These are phyloP conservation scores for Ustilago curta DNA, from an alignment of 1,284 basidiomycete species.

Conservation along the genomic window DNA sequence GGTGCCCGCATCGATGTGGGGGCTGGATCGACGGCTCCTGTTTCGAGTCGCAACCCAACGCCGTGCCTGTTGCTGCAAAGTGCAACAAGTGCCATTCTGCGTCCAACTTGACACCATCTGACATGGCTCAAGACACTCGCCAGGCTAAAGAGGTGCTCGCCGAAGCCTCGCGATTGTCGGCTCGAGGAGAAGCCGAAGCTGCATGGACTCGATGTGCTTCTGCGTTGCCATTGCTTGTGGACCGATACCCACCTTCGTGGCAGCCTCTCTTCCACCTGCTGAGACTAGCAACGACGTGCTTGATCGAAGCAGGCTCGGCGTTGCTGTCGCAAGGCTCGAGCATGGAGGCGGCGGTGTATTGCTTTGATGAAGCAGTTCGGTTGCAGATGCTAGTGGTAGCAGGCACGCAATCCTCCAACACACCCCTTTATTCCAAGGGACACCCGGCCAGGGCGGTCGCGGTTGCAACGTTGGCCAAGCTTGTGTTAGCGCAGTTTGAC, in stretches of 20 bases:
- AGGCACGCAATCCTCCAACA: slow-evolving; percentile 71
- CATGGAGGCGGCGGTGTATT: slow-evolving; percentile 28
- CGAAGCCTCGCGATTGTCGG: slow-evolving; percentile 75
- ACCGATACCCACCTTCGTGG: slow-evolving; percentile 68
- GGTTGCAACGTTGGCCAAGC: slow-evolving; percentile 82
- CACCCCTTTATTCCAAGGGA: slow-evolving; percentile 74
- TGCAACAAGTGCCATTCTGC: slow-evolving; percentile 73
- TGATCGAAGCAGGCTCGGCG: slow-evolving; percentile 71
- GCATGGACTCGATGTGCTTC: slow-evolving; percentile 76
- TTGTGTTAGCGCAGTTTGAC: slow-evolving; percentile 79
- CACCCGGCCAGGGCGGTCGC: slow-evolving; percentile 84
- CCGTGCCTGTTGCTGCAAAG: slow-evolving; percentile 6
- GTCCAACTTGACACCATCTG: slow-evolving; percentile 72
- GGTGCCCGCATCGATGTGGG: slow-evolving; percentile 71
- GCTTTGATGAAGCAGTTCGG: slow-evolving; percentile 45
- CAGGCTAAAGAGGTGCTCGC: slow-evolving; percentile 78
- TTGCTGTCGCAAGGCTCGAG: slow-evolving; percentile 12
- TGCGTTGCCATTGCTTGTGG: slow-evolving; percentile 75
- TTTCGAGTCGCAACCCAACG: slow-evolving; percentile 37
- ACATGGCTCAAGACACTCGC: slow-evolving; percentile 75
- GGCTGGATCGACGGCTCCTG: slow-evolving; percentile 71
- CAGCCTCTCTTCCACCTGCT: slow-evolving; percentile 82
- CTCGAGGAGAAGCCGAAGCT: slow-evolving; percentile 65
- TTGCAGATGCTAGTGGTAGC: slow-evolving; percentile 74
- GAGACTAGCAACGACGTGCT: slow-evolving; percentile 77